Percentiles rank a stretch among this genome's conserved stretches.
phyloP scores from a whole-genome alignment of 2,329 filamentous ascomycete species.

The Claviceps monticola region DNA sequence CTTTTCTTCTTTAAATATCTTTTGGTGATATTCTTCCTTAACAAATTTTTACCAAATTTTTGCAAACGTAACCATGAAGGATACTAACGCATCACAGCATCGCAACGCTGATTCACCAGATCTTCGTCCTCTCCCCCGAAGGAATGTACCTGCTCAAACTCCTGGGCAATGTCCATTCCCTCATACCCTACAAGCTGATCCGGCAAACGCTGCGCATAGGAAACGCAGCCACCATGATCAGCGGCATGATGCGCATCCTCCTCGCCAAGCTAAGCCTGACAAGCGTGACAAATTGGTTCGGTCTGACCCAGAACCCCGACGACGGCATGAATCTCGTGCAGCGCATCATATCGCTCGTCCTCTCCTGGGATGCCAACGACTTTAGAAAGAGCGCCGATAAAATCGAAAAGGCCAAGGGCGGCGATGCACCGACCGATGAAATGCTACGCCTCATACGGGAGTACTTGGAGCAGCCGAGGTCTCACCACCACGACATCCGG shows the following conservation, averaged over 20 bases:
- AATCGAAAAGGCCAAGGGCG: slow-evolving; percentile 47
- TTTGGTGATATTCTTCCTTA: no score
- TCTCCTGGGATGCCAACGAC: slow-evolving; percentile 59
- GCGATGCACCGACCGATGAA: slow-evolving; percentile 35
- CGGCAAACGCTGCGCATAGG: slow-evolving; percentile 61
- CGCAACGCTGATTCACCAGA: slow-evolving; percentile 60
- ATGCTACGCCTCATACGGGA: slow-evolving; percentile 46
- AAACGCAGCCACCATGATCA: slow-evolving; percentile 73
- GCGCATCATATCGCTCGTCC: slow-evolving; percentile 57
- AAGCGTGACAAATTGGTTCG: slow-evolving; percentile 66
- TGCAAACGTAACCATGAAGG: no score
- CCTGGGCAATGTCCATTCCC: slow-evolving; percentile 52
- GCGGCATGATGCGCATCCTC: slow-evolving; percentile 56
- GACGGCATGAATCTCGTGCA: slow-evolving; percentile 75
- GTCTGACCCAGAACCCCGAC: slow-evolving; percentile 54
- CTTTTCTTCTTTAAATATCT: not conserved
- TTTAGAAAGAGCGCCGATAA: slow-evolving; percentile 51
- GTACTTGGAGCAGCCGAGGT: slow-evolving; percentile 37
- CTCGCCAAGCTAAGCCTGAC: slow-evolving; percentile 67
- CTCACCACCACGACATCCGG: slow-evolving; percentile 45
- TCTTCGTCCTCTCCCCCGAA: slow-evolving; percentile 59
- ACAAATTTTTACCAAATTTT: no score
- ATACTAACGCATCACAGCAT: slow-evolving; percentile 30
- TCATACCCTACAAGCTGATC: slow-evolving; percentile 59
- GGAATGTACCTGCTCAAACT: slow-evolving; percentile 62